Evolutionary conservation across 345 rosid species (phyloP).

Genomic region (Salix koriyanagi): DNA sequence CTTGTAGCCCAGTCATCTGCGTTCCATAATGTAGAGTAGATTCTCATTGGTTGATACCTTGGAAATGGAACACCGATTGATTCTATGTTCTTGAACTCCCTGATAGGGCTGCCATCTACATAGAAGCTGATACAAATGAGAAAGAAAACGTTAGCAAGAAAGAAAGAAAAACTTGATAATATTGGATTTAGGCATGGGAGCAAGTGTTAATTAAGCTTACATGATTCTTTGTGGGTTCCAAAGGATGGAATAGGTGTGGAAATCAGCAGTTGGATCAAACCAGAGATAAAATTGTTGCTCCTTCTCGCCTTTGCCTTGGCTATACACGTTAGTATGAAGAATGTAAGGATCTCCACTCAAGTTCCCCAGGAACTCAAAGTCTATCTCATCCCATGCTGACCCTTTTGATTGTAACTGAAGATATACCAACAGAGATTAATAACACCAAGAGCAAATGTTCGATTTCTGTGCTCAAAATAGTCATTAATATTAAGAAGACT

Average conservation of each 20-base stretch:
- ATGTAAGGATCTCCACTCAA: neutral
- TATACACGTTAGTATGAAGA: neutral
- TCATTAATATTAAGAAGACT: too few species aligned
- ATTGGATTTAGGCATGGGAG: neutral
- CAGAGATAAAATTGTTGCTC: neutral
- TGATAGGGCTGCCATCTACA: neutral
- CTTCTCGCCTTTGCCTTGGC: neutral
- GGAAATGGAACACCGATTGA: constrained; percentile 6
- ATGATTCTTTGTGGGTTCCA: neutral
- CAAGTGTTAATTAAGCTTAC: neutral
- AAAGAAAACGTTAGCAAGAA: neutral
- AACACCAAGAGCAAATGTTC: too few species aligned
- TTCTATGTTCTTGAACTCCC: neutral
- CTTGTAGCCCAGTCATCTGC: constrained; percentile 14
- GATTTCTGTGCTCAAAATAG: too few species aligned
- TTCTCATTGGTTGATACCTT: constrained; percentile 6
- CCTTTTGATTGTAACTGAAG: neutral
- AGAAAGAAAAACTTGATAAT: neutral
- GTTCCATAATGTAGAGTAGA: constrained; percentile 10
- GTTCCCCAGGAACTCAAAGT: neutral
- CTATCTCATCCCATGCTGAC: neutral
- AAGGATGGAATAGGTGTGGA: neutral
- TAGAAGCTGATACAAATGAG: neutral
- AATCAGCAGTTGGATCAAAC: neutral
- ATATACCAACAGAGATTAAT: too few species aligned